Conservation (phyloP, 768 basidiomycete genomes). For the Kockovaella imperatae region DNA sequence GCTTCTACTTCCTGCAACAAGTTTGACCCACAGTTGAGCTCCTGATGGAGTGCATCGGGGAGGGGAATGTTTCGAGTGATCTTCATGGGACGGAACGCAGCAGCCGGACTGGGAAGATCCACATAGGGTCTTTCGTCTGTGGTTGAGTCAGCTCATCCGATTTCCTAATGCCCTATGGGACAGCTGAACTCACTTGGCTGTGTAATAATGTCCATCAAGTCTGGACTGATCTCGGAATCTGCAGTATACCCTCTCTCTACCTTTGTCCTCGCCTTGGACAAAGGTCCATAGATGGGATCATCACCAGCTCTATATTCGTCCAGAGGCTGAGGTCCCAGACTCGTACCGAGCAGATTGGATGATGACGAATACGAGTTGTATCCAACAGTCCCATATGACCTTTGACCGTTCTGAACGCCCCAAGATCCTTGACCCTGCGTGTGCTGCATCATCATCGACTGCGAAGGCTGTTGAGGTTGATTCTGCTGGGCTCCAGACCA, state of each 20-base stretch:
- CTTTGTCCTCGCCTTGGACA: conserved; percentile 25
- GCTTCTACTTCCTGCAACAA: not conserved
- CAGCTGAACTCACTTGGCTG: conserved; percentile 12
- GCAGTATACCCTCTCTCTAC: conserved; percentile 23
- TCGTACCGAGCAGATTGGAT: not conserved
- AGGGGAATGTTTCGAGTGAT: conserved; percentile 18
- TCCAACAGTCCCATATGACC: not conserved
- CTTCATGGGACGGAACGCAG: conserved; percentile 17
- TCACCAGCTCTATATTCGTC: conserved; percentile 24
- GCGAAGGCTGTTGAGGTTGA: not conserved
- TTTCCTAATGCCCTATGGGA: no score
- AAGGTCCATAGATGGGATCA: conserved; percentile 36
- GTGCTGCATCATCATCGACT: not conserved
- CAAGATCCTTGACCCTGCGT: not conserved
- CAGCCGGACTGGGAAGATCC: conserved; percentile 7
- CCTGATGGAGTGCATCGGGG: conserved; percentile 34
- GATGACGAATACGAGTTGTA: conserved; percentile 4
- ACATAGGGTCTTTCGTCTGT: conserved; percentile 19
- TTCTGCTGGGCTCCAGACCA: no score
- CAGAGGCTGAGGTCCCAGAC: conserved; percentile 18
- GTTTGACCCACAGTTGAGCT: conserved; percentile 27
- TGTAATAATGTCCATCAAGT: conserved; percentile 18
- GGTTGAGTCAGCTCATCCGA: no score
- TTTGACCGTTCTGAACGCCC: not conserved
- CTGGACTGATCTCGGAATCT: conserved; percentile 32